Evolutionary conservation across 2,329 filamentous ascomycete species (phyloP).

Genomic region (Trichoderma koningii): DNA sequence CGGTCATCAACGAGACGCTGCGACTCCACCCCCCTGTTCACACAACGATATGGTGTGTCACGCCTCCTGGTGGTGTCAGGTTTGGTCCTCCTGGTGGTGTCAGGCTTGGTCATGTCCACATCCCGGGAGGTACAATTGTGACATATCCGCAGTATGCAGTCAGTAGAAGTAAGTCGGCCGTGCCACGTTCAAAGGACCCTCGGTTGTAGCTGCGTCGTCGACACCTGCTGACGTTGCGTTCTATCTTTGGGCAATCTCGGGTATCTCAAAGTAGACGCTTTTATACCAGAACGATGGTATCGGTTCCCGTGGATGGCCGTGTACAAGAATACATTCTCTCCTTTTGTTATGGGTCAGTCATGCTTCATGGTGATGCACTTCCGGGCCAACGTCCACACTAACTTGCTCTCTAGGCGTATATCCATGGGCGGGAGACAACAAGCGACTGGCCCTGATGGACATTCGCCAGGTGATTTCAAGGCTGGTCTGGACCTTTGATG

Average conservation of each 20-base stretch:
- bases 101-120: constrained; percentile 26
- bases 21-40: constrained; percentile 32
- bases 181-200: not conserved
- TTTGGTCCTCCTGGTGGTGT: constrained; percentile 29
- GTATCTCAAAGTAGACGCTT: constrained; percentile 32
- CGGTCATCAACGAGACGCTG: constrained; percentile 33
- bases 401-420: too few relatives aligned
- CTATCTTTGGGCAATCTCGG: not conserved
- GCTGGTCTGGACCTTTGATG: not conserved
- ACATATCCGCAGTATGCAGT: constrained; percentile 30
- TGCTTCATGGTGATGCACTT: too few relatives aligned
- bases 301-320: constrained; percentile 36
- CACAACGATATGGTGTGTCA: constrained; percentile 30
- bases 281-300: constrained; percentile 44
- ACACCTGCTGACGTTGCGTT: constrained; percentile 40
- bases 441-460: not conserved
- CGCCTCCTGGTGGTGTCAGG: constrained; percentile 26
- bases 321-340: constrained; percentile 37
- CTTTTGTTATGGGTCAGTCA: constrained; percentile 33
- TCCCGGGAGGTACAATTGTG: constrained; percentile 29
- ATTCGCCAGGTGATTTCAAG: not conserved
- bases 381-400: too few relatives aligned
- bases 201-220: constrained; percentile 24
- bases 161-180: not conserved
- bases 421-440: too few relatives aligned